phyloP scores from a whole-genome alignment of 768 basidiomycete species.

The Agrocybe pediades region DNA sequence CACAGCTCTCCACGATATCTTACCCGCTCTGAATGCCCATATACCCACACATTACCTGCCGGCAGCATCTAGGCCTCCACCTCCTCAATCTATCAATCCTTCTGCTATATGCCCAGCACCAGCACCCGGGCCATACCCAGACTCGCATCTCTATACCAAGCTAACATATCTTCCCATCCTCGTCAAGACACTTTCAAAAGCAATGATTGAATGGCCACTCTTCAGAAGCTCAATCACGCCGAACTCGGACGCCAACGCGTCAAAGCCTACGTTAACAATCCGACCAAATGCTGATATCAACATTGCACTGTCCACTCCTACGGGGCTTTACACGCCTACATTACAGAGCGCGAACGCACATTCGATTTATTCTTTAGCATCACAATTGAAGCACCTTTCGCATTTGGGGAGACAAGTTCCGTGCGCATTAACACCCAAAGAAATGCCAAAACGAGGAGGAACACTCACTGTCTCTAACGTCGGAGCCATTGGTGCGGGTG shows the following conservation, averaged over 20 bases:
- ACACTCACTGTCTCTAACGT: conserved; percentile 84
- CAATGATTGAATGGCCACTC: conserved; percentile 85
- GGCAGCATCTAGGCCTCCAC: conserved; percentile 16
- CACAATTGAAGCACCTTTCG: conserved; percentile 59
- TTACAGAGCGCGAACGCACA: conserved; percentile 53
- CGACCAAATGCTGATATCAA: conserved; percentile 76
- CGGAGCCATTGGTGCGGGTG: conserved; percentile 76
- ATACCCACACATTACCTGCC: conserved; percentile 62
- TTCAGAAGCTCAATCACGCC: conserved; percentile 76
- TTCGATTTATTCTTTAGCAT: conserved; percentile 63
- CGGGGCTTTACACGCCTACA: conserved; percentile 83
- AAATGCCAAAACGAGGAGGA: conserved; percentile 77
- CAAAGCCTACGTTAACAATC: conserved; percentile 70
- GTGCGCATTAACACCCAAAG: conserved; percentile 58
- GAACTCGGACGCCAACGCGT: conserved; percentile 10
- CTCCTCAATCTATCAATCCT: conserved; percentile 35
- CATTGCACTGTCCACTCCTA: conserved; percentile 77
- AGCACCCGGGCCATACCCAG: conserved; percentile 43
- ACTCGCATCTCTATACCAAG: conserved; percentile 57
- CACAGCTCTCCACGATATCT: conserved; percentile 62
- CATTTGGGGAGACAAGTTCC: conserved; percentile 70
- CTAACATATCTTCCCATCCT: conserved; percentile 85
- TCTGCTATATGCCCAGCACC: conserved; percentile 41
- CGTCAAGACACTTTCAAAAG: conserved; percentile 76
- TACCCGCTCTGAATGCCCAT: conserved; percentile 65